Base-by-base conservation (phyloP, 768 basidiomycete genomes). In the Lentinula raphanica region DNA sequence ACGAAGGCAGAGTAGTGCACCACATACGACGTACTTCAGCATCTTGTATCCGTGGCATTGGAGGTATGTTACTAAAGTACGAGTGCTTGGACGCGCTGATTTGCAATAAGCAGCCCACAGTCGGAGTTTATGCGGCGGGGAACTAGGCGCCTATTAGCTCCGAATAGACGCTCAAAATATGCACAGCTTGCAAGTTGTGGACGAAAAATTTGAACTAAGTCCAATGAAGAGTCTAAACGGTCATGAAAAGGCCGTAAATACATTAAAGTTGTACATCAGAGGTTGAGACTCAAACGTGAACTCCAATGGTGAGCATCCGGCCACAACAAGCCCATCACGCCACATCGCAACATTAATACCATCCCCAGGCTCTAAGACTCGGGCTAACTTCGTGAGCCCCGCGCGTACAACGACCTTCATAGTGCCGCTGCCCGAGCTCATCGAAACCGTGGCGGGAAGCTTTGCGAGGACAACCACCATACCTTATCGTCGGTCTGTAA, bases 191-290 rank as follows among this genome's bases (percentile, higher is more conserved):
- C n/a, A n/a, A n/a, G n/a, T n/a, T n/a, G n/a, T n/a, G 15, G 15
- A 21, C 6, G 21, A 31, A 23, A 46, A 9, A 49, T 29, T 7
- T 31, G n/a, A n/a, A n/a, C n/a, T n/a, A n/a, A n/a, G n/a, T n/a
- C n/a, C n/a, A n/a, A n/a, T n/a, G n/a, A n/a, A n/a, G n/a, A n/a
- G n/a, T n/a, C n/a, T n/a, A n/a, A n/a, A 17, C 17, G 15, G 39
- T 21, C n/a, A 58, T 17, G 56, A 58, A n/a, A 3, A 38, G n/a
- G 76, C 75, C 25, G 86, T 85, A 58, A 79, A 80, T 6, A 76
- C 84, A 63, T 89, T 90, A 69, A 81, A 89, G 62, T 89, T 90
- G 67, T 88, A 88, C 13, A 71, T 72, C 28, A 73, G 57, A 7
- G 86, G 85, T 6, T 71, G 63, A 25, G 71, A 69, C 12, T 73